Percentiles rank a stretch among this genome's conserved stretches.
These are phyloP conservation scores for Phyllosticta citriasiana DNA, from an alignment of 2,329 filamentous ascomycete genomes.

Conservation along the genomic window DNA sequence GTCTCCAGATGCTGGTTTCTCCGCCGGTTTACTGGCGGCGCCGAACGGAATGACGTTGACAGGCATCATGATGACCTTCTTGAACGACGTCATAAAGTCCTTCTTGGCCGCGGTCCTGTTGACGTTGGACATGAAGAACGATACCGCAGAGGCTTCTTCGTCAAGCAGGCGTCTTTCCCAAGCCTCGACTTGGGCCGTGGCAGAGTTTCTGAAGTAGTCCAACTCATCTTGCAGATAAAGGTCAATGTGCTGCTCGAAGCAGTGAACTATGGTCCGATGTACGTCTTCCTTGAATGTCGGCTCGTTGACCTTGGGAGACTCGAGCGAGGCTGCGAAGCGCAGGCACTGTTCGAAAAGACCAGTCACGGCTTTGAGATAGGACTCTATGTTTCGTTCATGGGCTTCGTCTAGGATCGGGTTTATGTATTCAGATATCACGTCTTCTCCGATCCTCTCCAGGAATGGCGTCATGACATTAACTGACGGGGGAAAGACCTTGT, in stretches of 20 bases:
- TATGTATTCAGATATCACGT: conserved; percentile 74
- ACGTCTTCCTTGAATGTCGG: conserved; percentile 54
- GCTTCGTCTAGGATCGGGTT: conserved; percentile 80
- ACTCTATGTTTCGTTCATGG: conserved; percentile 61
- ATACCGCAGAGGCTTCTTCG: conserved; percentile 82
- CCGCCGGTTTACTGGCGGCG: conserved; percentile 27
- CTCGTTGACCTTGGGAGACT: conserved; percentile 53
- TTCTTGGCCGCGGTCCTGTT: conserved; percentile 92
- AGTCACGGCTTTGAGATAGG: conserved; percentile 78
- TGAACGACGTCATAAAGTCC: conserved; percentile 93
- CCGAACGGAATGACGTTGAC: conserved; percentile 61
- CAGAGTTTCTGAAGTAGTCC: conserved; percentile 68
- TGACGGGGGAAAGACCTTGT: conserved; percentile 67
- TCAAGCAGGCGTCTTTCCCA: conserved; percentile 93
- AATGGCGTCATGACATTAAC: conserved; percentile 66
- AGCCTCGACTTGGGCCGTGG: conserved; percentile 63
- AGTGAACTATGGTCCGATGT: conserved; percentile 55
- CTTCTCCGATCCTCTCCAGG: conserved; percentile 72
- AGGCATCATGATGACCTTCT: conserved; percentile 98
- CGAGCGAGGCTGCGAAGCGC: conserved; percentile 63
- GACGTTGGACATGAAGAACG: conserved; percentile 91
- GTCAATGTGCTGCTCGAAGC: conserved; percentile 91
- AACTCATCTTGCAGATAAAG: conserved; percentile 87
- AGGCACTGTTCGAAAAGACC: conserved; percentile 80
- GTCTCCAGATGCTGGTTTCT: conserved; percentile 18